Evolutionary conservation across 768 basidiomycete species (phyloP).

Genomic region (Lactarius akahatsu): DNA sequence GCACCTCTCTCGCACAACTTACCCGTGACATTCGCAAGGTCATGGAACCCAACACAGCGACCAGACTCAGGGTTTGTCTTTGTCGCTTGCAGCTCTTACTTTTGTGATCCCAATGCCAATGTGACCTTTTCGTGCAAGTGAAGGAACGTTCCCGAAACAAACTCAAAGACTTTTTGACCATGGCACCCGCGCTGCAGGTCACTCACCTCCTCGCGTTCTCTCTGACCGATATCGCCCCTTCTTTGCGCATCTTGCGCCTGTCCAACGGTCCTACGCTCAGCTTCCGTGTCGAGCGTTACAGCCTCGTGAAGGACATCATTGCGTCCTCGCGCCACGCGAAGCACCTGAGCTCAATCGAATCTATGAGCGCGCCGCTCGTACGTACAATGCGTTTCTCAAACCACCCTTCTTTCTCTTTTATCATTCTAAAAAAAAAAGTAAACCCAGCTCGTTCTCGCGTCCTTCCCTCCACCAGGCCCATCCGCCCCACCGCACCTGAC

Average conservation of each 20-base stretch:
- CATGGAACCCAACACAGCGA: conserved; percentile 98
- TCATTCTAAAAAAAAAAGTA: background rate
- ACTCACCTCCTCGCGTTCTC: conserved; percentile 94
- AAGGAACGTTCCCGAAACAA: conserved; percentile 91
- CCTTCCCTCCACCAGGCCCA: conserved; percentile 73
- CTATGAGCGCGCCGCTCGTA: conserved; percentile 89
- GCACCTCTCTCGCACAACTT: conserved; percentile 80
- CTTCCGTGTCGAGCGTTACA: conserved; percentile 91
- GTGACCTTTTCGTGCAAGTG: conserved; percentile 26
- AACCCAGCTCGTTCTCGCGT: conserved; percentile 84
- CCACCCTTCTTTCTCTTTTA: conserved; percentile 5
- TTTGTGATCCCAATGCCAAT: conserved; percentile 24
- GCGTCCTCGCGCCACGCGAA: conserved; percentile 63
- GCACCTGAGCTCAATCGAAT: conserved; percentile 77
- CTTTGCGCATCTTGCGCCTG: conserved; percentile 80
- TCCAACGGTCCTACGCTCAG: conserved; percentile 91
- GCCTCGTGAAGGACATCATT: conserved; percentile 81
- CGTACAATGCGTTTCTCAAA: conserved; percentile 33
- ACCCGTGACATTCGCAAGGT: conserved; percentile 92
- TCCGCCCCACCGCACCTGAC: conserved; percentile 79
- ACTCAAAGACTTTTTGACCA: conserved; percentile 89
- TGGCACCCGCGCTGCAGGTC: conserved; percentile 88
- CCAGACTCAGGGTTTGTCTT: conserved; percentile 71
- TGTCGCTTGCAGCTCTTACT: background rate
- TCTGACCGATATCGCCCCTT: conserved; percentile 80